Conservation (phyloP, 257 asterid species). For the Salvia hispanica region DNA sequence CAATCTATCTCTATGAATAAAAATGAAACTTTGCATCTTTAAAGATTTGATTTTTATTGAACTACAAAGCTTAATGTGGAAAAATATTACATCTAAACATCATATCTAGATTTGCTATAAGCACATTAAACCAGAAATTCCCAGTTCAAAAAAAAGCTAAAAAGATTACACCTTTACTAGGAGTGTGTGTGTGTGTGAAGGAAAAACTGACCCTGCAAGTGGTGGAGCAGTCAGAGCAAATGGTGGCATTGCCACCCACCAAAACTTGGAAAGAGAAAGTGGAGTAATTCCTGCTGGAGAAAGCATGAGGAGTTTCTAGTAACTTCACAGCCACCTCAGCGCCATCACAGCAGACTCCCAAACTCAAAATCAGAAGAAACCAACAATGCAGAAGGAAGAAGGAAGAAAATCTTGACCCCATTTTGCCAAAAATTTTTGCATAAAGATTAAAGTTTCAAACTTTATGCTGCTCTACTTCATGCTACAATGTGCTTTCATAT, state of each 20-base stretch:
- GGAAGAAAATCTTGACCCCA: conserved; percentile 41
- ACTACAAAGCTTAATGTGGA: not conserved
- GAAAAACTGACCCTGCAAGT: conserved; percentile 68
- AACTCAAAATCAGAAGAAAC: conserved; percentile 42
- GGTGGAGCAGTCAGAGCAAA: conserved; percentile 58
- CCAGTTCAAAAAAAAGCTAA: not conserved
- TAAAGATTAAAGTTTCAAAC: not conserved
- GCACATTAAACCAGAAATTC: not conserved
- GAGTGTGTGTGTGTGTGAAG: not conserved
- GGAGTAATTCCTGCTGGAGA: conserved; percentile 61
- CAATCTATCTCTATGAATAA: not conserved
- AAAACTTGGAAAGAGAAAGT: conserved; percentile 58
- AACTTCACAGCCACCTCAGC: conserved; percentile 55
- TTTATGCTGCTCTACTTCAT: not conserved
- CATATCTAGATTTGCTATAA: conserved; percentile 1
- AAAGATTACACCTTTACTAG: no score
- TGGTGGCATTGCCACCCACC: conserved; percentile 44
- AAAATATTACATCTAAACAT: not conserved
- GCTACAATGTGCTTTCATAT: conserved; percentile 1
- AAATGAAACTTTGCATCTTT: conserved; percentile 24
- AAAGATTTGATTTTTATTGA: conserved; percentile 18
- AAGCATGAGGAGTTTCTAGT: conserved; percentile 60
- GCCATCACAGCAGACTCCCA: conserved; percentile 34
- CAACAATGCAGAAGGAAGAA: conserved; percentile 46
- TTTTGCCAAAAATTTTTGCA: conserved; percentile 25